A percentile compares a stretch with the other conserved stretches of the same genome.
Evolutionary conservation across 108 stramenopile genomes (phyloP).

Genomic region (Stephanodiscus minutulus): DNA sequence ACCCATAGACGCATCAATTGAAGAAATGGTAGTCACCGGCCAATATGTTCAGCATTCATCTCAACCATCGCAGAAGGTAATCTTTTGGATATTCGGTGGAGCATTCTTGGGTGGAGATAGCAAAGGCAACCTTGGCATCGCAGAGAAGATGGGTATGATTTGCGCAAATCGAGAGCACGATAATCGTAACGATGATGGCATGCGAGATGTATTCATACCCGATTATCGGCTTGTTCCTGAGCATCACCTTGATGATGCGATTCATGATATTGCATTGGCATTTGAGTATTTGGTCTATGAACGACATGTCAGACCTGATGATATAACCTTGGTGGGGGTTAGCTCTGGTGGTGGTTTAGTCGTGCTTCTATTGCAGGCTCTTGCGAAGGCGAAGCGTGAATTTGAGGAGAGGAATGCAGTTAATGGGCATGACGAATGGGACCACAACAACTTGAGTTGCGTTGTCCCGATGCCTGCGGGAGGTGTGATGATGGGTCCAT

Average conservation of each 20-base stretch:
- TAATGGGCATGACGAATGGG: not conserved
- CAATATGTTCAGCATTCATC: conserved; percentile 53
- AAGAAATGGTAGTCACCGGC: conserved; percentile 59
- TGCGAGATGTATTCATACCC: conserved; percentile 72
- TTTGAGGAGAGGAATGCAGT: conserved; percentile 23
- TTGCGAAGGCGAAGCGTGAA: conserved; percentile 48
- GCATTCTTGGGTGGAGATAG: conserved; percentile 76
- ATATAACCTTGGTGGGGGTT: conserved; percentile 69
- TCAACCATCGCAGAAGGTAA: conserved; percentile 52
- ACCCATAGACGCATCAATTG: conserved; percentile 1
- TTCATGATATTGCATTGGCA: conserved; percentile 67
- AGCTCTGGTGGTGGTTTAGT: conserved; percentile 73
- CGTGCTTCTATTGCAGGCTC: conserved; percentile 63
- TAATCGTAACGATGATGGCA: conserved; percentile 33
- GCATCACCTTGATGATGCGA: conserved; percentile 60
- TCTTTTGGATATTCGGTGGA: conserved; percentile 84
- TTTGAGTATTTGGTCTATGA: conserved; percentile 55
- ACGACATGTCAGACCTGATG: conserved; percentile 50
- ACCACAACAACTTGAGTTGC: not conserved
- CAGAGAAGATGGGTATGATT: conserved; percentile 53
- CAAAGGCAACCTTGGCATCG: conserved; percentile 60
- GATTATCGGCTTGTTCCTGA: conserved; percentile 72
- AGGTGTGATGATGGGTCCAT: conserved; percentile 73
- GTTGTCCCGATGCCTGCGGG: conserved; percentile 53
- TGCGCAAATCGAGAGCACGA: conserved; percentile 38